Evolutionary conservation across 2,329 filamentous ascomycete genomes (phyloP).

Genomic region (Pochonia chlamydosporia): DNA sequence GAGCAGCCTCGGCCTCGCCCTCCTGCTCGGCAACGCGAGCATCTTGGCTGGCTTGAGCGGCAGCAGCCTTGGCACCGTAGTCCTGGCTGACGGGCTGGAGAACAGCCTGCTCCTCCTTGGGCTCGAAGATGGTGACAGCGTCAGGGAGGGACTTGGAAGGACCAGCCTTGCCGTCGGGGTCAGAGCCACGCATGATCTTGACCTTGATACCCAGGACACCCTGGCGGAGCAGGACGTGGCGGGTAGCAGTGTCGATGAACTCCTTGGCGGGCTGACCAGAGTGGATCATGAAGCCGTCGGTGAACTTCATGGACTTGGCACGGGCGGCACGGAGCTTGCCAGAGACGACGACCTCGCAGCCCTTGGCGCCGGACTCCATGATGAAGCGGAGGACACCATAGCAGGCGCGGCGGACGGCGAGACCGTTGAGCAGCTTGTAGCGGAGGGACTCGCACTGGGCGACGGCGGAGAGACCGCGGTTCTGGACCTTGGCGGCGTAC

Average conservation of each 20-base stretch:
- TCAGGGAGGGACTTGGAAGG: conserved; percentile 97
- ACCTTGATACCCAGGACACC: conserved; percentile 99
- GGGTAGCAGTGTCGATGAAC: conserved; percentile 98
- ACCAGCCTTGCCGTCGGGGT: conserved; percentile 98
- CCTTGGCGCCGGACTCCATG: conserved; percentile 99
- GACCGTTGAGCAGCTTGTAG: conserved; percentile 99
- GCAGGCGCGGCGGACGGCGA: conserved; percentile 97
- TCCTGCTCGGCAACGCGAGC: conserved; percentile 55
- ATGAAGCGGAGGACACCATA: conserved; percentile 99
- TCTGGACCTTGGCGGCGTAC: conserved; percentile 99
- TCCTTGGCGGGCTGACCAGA: conserved; percentile 99
- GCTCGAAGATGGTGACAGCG: conserved; percentile 99
- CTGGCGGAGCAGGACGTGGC: conserved; percentile 99
- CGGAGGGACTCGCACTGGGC: conserved; percentile 99
- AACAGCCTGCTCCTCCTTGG: conserved; percentile 97
- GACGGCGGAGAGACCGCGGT: conserved; percentile 98
- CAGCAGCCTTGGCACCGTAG: conserved; percentile 88
- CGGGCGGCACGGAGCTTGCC: conserved; percentile 98
- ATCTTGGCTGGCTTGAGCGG: conserved; percentile 61
- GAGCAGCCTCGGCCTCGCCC: conserved; percentile 42
- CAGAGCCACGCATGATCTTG: conserved; percentile 99
- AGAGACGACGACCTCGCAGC: conserved; percentile 98
- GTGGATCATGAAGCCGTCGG: conserved; percentile 99
- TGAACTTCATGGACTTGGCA: conserved; percentile 99
- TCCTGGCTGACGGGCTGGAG: conserved; percentile 96